Evolutionary conservation across 108 stramenopile genomes (phyloP).

Genomic region (Aurantiochytrium sp.): DNA sequence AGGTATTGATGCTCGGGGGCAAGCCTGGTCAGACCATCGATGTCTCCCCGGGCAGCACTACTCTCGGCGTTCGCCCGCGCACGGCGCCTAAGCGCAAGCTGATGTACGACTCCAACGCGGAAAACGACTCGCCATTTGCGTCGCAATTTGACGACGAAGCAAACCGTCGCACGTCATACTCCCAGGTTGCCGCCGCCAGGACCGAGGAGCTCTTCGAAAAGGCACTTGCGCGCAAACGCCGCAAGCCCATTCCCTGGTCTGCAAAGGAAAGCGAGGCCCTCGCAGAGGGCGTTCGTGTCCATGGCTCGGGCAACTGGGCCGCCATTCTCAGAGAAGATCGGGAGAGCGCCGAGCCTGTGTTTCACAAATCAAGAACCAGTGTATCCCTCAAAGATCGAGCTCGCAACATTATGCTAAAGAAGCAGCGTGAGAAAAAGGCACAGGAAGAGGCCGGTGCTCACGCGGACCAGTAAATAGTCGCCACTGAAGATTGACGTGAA

Average conservation of each 20-base stretch:
- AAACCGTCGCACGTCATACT: not conserved
- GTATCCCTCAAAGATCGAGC: not conserved
- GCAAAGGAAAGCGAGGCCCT: not conserved
- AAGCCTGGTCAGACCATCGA: not conserved
- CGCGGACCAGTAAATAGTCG: no score
- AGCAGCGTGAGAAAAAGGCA: not conserved
- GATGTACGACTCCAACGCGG: not conserved
- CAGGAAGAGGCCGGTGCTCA: no score
- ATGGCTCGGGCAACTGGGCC: not conserved
- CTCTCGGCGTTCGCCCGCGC: not conserved
- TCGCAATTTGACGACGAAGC: not conserved
- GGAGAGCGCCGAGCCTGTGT: not conserved
- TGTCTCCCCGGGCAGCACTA: not conserved
- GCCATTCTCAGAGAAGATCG: not conserved
- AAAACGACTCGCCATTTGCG: not conserved
- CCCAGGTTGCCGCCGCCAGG: not conserved
- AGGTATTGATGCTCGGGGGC: not conserved
- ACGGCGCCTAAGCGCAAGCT: not conserved
- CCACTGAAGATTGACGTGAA: no score
- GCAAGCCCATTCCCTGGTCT: not conserved
- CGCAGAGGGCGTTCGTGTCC: not conserved
- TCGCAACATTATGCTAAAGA: not conserved
- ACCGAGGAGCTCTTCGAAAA: not conserved
- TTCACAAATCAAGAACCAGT: not conserved
- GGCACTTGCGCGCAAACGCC: not conserved